Conservation (phyloP, 2,329 filamentous ascomycete genomes). For the Incumbomyces lentus region DNA sequence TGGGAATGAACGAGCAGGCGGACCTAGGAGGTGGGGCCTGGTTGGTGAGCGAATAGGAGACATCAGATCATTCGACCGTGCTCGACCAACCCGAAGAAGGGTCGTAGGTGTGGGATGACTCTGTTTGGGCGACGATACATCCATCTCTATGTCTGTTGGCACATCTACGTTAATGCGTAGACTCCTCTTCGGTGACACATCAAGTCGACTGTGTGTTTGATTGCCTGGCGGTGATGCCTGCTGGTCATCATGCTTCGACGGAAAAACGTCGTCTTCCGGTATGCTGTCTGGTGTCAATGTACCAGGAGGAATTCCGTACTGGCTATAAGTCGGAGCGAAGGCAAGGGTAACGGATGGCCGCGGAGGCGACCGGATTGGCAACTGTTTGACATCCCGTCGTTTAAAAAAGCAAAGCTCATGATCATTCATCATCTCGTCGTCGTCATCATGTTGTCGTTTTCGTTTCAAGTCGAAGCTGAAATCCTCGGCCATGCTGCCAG, state of each 20-base stretch:
- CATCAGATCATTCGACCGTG: conserved; percentile 20
- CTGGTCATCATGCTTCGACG: neutral
- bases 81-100: conserved; percentile 12
- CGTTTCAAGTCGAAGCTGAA: conserved; percentile 1
- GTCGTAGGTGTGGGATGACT: neutral
- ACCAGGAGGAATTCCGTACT: conserved; percentile 15
- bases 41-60: conserved; percentile 10
- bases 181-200: neutral
- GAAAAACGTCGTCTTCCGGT: conserved; percentile 16
- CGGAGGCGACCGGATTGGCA: conserved; percentile 16
- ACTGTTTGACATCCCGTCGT: conserved; percentile 1
- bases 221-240: neutral
- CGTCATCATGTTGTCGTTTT: conserved; percentile 3
- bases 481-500: neutral
- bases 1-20: neutral
- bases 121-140: conserved; percentile 9
- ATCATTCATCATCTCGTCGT: neutral
- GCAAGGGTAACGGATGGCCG: conserved; percentile 11
- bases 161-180: conserved; percentile 6
- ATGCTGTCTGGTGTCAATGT: conserved; percentile 20
- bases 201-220: neutral
- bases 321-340: conserved; percentile 10
- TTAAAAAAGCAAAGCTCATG: conserved; percentile 1
- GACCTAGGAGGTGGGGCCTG: conserved; percentile 10
- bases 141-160: conserved; percentile 6